A percentile compares a stretch with the other conserved stretches of the same genome.
phyloP scores from a whole-genome alignment of 2,329 filamentous ascomycete species.

The Penicillium sp. region DNA sequence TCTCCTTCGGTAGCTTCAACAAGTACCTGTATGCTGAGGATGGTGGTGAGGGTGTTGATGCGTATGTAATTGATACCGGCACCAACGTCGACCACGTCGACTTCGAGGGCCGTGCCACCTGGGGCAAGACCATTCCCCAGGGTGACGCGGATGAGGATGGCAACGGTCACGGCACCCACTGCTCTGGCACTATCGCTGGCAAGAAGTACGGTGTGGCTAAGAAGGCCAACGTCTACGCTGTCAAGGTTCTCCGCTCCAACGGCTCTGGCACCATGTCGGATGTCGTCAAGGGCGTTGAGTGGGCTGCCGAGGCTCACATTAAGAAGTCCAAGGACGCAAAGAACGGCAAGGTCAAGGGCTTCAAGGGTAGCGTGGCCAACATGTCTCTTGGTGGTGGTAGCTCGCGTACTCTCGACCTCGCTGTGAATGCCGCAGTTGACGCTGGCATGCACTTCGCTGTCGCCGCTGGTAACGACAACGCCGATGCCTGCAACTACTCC shows the following conservation, averaged over 20 bases:
- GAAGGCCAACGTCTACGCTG: conserved; percentile 94
- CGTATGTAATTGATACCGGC: conserved; percentile 97
- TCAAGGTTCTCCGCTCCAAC: conserved; percentile 98
- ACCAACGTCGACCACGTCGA: conserved; percentile 93
- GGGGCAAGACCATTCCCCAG: conserved; percentile 93
- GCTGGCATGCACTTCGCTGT: conserved; percentile 97
- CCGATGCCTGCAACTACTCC: conserved; percentile 99
- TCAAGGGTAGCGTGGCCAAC: conserved; percentile 99
- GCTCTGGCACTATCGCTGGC: conserved; percentile 95
- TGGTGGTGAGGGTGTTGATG: conserved; percentile 95
- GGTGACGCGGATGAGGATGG: conserved; percentile 88
- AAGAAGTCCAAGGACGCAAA: conserved; percentile 77
- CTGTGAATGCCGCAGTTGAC: conserved; percentile 90
- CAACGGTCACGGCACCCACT: conserved; percentile 98
- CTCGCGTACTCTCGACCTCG: conserved; percentile 84
- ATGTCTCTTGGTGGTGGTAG: conserved; percentile 99
- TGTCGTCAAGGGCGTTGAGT: conserved; percentile 98
- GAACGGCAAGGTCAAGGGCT: conserved; percentile 87
- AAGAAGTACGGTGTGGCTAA: conserved; percentile 99
- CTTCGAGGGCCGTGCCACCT: conserved; percentile 92
- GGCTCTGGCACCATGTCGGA: conserved; percentile 98
- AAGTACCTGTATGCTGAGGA: conserved; percentile 93
- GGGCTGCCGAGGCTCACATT: conserved; percentile 77
- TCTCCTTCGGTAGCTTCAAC: conserved; percentile 93
- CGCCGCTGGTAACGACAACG: conserved; percentile 97